These are phyloP conservation scores for Henckelia pumila DNA, from an alignment of 257 asterid genomes.

Conservation along the genomic window DNA sequence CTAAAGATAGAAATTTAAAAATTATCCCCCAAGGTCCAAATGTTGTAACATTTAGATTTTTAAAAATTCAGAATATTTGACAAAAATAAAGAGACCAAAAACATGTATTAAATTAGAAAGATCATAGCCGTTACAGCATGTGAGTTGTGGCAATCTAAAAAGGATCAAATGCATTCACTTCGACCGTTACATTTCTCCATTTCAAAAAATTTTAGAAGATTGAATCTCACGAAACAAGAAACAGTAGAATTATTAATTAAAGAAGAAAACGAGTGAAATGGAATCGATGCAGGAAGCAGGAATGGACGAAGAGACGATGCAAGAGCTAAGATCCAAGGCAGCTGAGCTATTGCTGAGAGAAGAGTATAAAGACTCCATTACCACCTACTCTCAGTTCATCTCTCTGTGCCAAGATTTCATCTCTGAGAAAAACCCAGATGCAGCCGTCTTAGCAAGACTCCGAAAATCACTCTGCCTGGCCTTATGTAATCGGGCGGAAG, in stretches of 20 bases:
- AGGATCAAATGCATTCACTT: neutral
- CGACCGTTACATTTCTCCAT: neutral
- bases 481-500: neutral
- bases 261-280: neutral
- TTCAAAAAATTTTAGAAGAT: neutral
- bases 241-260: neutral
- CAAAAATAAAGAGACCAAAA: too few species aligned
- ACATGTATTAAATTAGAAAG: too few species aligned
- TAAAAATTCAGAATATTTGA: too few species aligned
- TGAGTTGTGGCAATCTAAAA: neutral
- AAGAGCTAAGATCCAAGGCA: neutral
- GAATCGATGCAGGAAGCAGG: neutral
- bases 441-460: neutral
- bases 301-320: neutral
- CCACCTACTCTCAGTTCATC: neutral
- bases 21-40: too few species aligned
- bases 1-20: too few species aligned
- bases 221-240: neutral
- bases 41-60: too few species aligned
- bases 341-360: neutral
- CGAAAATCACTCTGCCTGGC: neutral
- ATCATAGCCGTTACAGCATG: neutral
- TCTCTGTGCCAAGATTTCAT: neutral
- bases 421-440: neutral
- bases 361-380: neutral